phyloP scores from a whole-genome alignment of 805 yeast genomes.

The Yarrowia sp. region DNA sequence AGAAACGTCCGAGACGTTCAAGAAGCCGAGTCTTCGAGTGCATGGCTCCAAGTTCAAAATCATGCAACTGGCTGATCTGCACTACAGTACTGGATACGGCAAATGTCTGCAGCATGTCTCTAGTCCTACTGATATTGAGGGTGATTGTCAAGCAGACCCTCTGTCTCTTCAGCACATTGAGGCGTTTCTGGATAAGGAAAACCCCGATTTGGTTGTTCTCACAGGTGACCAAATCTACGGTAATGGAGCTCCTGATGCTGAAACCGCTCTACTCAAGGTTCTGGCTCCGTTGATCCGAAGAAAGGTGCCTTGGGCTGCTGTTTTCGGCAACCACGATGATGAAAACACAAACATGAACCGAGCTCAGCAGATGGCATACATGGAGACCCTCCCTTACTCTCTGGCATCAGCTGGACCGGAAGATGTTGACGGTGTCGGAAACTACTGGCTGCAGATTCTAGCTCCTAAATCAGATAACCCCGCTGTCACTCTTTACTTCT shows the following conservation, averaged over 20 bases:
- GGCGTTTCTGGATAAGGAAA: slow-evolving; percentile 64
- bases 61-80: slow-evolving; percentile 87
- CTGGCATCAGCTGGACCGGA: slow-evolving; percentile 61
- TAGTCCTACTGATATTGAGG: slow-evolving; percentile 27
- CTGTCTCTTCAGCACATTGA: slow-evolving; percentile 63
- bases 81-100: slow-evolving; percentile 82
- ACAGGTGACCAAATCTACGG: slow-evolving; percentile 95
- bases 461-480: slow-evolving; percentile 43
- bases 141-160: slow-evolving; percentile 70
- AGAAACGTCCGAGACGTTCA: slow-evolving; percentile 27
- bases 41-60: slow-evolving; percentile 60
- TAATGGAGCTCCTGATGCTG: slow-evolving; percentile 71
- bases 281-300: slow-evolving; percentile 64
- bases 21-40: slow-evolving; percentile 41
- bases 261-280: slow-evolving; percentile 76
- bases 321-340: slow-evolving; percentile 93
- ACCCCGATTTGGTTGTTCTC: slow-evolving; percentile 80
- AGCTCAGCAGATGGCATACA: slow-evolving; percentile 56
- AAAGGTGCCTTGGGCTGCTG: slow-evolving; percentile 77
- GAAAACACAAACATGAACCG: slow-evolving; percentile 66
- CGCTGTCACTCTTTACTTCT: slow-evolving; percentile 62
- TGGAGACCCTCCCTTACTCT: slow-evolving; percentile 64
- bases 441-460: slow-evolving; percentile 59
- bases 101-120: slow-evolving; percentile 59
- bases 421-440: slow-evolving; percentile 78